Evolutionary conservation across 805 yeast genomes (phyloP).

Genomic region (Pichia cephalocereana): DNA sequence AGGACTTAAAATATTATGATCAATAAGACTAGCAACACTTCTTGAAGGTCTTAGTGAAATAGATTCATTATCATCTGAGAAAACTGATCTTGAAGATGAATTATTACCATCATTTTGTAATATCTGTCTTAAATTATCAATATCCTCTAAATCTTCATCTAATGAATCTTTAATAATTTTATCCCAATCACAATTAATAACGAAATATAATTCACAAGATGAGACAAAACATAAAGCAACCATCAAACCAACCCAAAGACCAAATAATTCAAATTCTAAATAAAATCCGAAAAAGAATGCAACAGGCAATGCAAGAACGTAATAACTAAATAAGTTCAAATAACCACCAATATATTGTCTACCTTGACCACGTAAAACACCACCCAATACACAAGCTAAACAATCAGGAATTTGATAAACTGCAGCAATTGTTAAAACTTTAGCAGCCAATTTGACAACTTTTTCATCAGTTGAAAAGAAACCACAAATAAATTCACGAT

Average conservation of each 20-base stretch:
- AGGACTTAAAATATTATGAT: slow-evolving; percentile 23
- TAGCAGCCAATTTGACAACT: slow-evolving; percentile 42
- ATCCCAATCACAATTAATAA: slow-evolving; percentile 24
- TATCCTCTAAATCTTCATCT: slow-evolving; percentile 18
- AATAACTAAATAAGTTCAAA: slow-evolving; percentile 48
- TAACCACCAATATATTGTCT: slow-evolving; percentile 56
- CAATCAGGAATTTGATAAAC: slow-evolving; percentile 65
- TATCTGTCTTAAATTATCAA: background rate
- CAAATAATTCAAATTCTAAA: slow-evolving; percentile 41
- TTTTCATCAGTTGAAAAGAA: slow-evolving; percentile 53
- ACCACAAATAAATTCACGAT: slow-evolving; percentile 34
- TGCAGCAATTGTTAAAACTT: slow-evolving; percentile 54
- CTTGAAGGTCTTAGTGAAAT: slow-evolving; percentile 9
- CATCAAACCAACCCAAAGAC: slow-evolving; percentile 57
- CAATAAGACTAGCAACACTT: slow-evolving; percentile 16
- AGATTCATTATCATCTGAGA: slow-evolving; percentile 2
- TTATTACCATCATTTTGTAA: slow-evolving; percentile 4
- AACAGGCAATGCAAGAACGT: slow-evolving; percentile 54
- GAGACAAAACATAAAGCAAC: slow-evolving; percentile 44
- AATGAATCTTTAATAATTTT: slow-evolving; percentile 21
- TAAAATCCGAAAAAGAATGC: slow-evolving; percentile 46
- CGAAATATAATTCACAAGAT: slow-evolving; percentile 30
- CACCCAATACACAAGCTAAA: slow-evolving; percentile 63
- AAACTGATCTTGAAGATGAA: background rate
- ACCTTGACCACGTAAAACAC: slow-evolving; percentile 73